phyloP scores from a whole-genome alignment of 192 early-diverging fungal genomes.

The Spizellomyces punctatus region DNA sequence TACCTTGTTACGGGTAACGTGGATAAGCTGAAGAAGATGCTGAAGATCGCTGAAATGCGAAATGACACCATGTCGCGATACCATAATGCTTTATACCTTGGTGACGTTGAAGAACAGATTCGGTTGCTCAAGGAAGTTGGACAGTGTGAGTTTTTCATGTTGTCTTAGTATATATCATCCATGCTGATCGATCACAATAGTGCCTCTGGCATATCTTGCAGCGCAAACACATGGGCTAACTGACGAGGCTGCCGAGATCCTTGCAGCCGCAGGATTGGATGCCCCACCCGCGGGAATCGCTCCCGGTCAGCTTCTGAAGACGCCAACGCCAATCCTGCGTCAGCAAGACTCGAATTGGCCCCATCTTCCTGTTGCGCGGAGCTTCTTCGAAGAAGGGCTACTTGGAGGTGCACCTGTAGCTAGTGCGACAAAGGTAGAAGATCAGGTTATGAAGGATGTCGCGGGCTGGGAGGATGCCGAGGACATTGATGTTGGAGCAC shows the following conservation, averaged over 20 bases:
- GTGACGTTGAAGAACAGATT: constrained; percentile 91
- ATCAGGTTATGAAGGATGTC: constrained; percentile 56
- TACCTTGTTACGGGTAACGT: constrained; percentile 91
- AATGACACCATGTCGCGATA: constrained; percentile 87
- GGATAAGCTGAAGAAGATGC: constrained; percentile 93
- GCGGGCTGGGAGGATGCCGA: constrained; percentile 83
- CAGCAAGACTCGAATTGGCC: constrained; percentile 92
- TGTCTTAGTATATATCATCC: background rate
- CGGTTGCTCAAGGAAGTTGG: constrained; percentile 81
- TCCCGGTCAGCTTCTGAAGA: constrained; percentile 62
- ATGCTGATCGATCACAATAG: constrained; percentile 33
- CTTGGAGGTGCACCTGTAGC: constrained; percentile 37
- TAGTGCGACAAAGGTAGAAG: constrained; percentile 61
- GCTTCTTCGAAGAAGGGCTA: constrained; percentile 77
- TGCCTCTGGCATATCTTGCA: constrained; percentile 88
- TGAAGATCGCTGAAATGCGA: constrained; percentile 87
- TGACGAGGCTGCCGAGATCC: constrained; percentile 83
- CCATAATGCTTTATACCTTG: constrained; percentile 90
- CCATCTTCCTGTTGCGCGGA: constrained; percentile 76
- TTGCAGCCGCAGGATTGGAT: constrained; percentile 69
- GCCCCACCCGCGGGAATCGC: constrained; percentile 57
- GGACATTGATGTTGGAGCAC: constrained; percentile 22
- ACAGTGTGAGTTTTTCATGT: constrained; percentile 60
- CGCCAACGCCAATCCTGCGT: constrained; percentile 71
- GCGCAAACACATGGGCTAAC: constrained; percentile 87